Conservation (phyloP, 2,329 filamentous ascomycete species). For the Xylaria sp. region DNA sequence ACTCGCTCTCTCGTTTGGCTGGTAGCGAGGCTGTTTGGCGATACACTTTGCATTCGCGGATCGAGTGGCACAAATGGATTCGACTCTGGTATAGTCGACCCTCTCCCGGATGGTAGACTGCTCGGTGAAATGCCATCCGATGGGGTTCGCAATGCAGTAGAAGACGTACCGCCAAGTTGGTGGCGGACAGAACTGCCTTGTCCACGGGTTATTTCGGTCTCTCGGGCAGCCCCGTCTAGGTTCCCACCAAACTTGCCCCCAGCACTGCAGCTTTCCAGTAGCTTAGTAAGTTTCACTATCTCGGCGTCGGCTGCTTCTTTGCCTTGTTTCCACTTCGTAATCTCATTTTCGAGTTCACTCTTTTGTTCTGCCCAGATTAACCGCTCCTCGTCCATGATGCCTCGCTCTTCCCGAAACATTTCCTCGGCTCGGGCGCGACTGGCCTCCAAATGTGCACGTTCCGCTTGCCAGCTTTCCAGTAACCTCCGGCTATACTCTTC, state of each 20-base stretch:
- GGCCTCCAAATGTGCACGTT: conserved; percentile 64
- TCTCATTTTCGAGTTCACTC: conserved; percentile 54
- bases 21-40: conserved; percentile 43
- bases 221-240: conserved; percentile 37
- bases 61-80: conserved; percentile 56
- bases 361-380: conserved; percentile 60
- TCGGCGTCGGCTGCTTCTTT: conserved; percentile 43
- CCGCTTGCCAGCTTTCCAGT: conserved; percentile 64
- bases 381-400: conserved; percentile 64
- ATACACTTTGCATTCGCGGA: conserved; percentile 57
- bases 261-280: conserved; percentile 25
- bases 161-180: conserved; percentile 33
- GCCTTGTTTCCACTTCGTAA: conserved; percentile 55
- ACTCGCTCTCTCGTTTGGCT: conserved; percentile 50
- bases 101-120: conserved; percentile 42
- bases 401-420: conserved; percentile 66
- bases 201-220: conserved; percentile 28
- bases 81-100: conserved; percentile 51
- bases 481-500: conserved; percentile 47
- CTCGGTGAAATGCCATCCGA: conserved; percentile 41
- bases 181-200: conserved; percentile 39
- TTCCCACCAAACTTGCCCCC: background rate
- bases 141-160: conserved; percentile 37
- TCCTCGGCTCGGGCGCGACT: conserved; percentile 65
- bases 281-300: conserved; percentile 33